Evolutionary conservation across 192 early-diverging fungal species (phyloP), one percentile per base, ranked within the genome.

Genomic region (Dissophora globulifera): DNA sequence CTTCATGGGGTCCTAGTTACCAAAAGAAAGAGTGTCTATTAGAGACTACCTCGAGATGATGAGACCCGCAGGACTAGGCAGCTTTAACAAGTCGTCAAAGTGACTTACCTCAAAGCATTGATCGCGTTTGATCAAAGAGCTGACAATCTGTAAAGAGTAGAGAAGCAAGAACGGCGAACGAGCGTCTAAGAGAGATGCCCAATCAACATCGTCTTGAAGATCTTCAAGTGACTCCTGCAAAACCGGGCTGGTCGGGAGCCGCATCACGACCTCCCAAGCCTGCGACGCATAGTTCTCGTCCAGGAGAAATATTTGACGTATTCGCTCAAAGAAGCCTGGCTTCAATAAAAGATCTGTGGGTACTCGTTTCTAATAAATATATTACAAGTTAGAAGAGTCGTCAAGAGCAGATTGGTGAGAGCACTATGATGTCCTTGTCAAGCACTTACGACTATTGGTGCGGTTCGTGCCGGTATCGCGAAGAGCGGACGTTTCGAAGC

Each of bases 251-350:
- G 82, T 83, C 23, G 82, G 82, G 35, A 83, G 74, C 22, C 75
- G 51, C 0, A 47, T 58, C 2, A 68, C 74, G 3, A 78, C 41
- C 19, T 69, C 64, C 64, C 65, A 78, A 1, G 70, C 82, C 47
- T 83, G 82, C n/a, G 79, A 70, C 8, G 82, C 81, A 48, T 83
- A 83, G 38, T 60, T 60, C 46, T 81, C 79, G 20, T 83, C 79
- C 41, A 83, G 35, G 33, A 76, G 47, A 31, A 83, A 69, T 38
- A 81, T 79, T 16, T 60, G 49, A 17, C 79, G 76, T 25, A 83
- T 62, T 13, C 75, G 46, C 38, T 83, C 82, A 35, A 83, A 74
- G 30, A 81, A 83, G 26, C 66, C 70, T 25, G 78, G 62, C 50
- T 69, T 38, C 9, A 78, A 63, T 12, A 83, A 47, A 19, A 83